These are phyloP conservation scores for Heracleum sosnowskyi DNA, from an alignment of 129 eudicot species.

Conservation along the genomic window DNA sequence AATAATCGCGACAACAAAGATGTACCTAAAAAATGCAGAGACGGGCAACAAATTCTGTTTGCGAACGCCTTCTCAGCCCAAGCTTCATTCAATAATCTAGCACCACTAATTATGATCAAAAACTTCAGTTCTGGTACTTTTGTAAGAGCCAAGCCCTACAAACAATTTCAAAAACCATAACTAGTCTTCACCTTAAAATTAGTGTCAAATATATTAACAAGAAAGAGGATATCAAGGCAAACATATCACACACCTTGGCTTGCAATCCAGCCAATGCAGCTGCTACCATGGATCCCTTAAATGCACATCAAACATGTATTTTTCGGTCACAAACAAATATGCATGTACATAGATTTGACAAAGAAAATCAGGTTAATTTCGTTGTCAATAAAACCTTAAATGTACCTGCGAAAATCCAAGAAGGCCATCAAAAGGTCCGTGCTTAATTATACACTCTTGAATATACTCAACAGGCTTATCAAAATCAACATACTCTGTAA, in stretches of 20 bases:
- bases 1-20: not conserved
- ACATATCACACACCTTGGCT: conserved; percentile 37
- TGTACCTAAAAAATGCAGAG: not conserved
- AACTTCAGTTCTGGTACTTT: conserved; percentile 59
- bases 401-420: conserved; percentile 85
- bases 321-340: not conserved
- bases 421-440: conserved; percentile 61
- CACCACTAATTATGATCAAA: conserved; percentile 69
- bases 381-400: not conserved
- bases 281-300: conserved; percentile 78
- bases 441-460: conserved; percentile 37
- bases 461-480: conserved; percentile 42
- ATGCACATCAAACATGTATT: not conserved
- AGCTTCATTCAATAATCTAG: conserved; percentile 46
- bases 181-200: too few species aligned
- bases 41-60: not conserved
- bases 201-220: not conserved
- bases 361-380: not conserved
- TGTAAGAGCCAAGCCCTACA: conserved; percentile 72
- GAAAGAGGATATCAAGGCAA: not conserved
- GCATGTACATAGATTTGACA: not conserved
- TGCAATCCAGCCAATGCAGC: conserved; percentile 92
- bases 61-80: conserved; percentile 7
- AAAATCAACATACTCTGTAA: conserved; percentile 42
- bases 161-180: not conserved